Base-by-base conservation (phyloP, 2,329 filamentous ascomycete species). In the Myriosclerotinia curreyana region DNA sequence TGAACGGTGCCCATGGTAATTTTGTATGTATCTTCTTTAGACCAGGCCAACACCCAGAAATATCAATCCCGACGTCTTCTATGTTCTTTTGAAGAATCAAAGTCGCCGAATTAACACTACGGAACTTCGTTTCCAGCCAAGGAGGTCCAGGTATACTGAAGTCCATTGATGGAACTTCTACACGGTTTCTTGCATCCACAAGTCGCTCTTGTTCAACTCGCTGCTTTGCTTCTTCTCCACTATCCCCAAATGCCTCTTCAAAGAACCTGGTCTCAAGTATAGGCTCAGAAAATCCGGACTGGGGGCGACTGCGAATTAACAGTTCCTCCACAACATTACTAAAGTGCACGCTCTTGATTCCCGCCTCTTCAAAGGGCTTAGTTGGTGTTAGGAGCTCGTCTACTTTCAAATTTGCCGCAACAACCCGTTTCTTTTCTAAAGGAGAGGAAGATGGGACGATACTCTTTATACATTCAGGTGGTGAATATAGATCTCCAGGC, bases 401-500 rank as follows among this genome's bases (percentile, higher is more conserved):
- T 36, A 75, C 65, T 61, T 73, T 74, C 20, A 71, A 56, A 44
- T 69, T 62, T 44, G 70, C 65, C 12, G 49, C 42, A 25, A 65
- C 71, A 4, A 68, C 14, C 46, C 61, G 58, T 48, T 59, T 53
- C 11, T 28, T 17, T 40, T 67, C 60, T n/a, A 51, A 11, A n/a
- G 62, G 44, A 14, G 67, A 20, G 1, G 55, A 58, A 11, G 65
- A 59, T 46, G 63, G 28, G 6, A 44, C 9, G 11, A 38, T 54
- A n/a, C 60, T 59, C 12, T 66, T 62, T 5, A 68, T 20, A 52
- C 56, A 69, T 36, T 60, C 68, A 8, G 69, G 55, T 36, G 69
- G 65, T 2, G 66, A 64, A 46, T 69, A 71, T 42, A 97, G 79
- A 70, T 96, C 90, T 4, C 82, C 79, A 28, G 96, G 83, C 68